Conservation (phyloP, 192 early-diverging fungal species). For the Rhizophagus sp. region DNA sequence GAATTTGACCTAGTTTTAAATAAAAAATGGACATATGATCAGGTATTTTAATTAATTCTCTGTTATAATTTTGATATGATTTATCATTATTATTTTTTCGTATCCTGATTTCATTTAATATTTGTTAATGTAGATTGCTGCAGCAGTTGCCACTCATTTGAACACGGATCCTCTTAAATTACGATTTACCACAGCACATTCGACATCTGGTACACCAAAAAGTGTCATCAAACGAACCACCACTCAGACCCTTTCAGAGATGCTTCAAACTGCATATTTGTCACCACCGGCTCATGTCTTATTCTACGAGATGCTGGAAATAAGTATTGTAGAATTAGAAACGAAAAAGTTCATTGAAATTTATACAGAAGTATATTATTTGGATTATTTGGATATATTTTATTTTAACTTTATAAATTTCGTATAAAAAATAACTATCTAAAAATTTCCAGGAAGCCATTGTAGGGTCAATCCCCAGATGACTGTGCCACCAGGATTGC, state of each 20-base stretch:
- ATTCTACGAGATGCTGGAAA: constrained; percentile 84
- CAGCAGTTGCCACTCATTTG: constrained; percentile 62
- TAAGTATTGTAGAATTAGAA: constrained; percentile 81
- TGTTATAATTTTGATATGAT: no score
- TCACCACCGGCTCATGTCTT: constrained; percentile 48
- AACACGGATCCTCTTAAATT: constrained; percentile 70
- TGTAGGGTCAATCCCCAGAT: no score
- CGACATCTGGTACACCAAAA: constrained; percentile 38
- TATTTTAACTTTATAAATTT: no score
- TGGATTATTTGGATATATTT: no score
- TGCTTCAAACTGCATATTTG: constrained; percentile 36
- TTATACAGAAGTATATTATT: constrained; percentile 59
- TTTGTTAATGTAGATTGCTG: constrained; percentile 54
- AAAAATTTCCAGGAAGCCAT: no score
- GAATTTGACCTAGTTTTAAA: constrained; percentile 55
- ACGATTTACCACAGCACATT: constrained; percentile 56
- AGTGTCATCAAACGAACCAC: constrained; percentile 36
- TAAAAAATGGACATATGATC: constrained; percentile 42
- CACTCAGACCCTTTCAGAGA: constrained; percentile 41
- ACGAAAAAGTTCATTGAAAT: constrained; percentile 73
- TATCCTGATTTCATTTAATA: constrained; percentile 9
- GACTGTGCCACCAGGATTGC: no score
- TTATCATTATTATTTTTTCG: neutral
- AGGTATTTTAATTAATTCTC: no score
- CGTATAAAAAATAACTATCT: no score